A percentile compares a stretch with the other conserved stretches of the same genome.
These are phyloP conservation scores for Trichoderma brevicompactum DNA, from an alignment of 2,329 filamentous ascomycete genomes.

Conservation along the genomic window DNA sequence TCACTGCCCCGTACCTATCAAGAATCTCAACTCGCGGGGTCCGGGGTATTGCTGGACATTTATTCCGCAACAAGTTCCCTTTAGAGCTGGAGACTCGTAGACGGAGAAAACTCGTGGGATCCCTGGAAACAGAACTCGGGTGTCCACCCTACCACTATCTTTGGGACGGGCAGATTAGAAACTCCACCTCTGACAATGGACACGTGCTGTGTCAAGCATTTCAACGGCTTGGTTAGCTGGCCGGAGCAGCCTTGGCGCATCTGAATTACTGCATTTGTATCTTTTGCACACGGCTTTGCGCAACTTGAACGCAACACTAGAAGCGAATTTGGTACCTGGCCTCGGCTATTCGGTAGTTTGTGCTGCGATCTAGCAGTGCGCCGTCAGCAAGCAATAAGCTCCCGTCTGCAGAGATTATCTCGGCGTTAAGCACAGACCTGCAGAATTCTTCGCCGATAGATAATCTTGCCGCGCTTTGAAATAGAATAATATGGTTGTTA, in stretches of 20 bases:
- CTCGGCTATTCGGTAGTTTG: slow-evolving; percentile 24
- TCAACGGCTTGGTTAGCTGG: neutral
- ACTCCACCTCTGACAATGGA: neutral
- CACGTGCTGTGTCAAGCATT: slow-evolving; percentile 17
- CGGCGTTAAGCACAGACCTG: neutral
- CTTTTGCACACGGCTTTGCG: neutral
- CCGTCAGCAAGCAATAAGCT: neutral
- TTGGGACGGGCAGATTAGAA: neutral
- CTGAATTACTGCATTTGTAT: neutral
- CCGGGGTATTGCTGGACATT: neutral
- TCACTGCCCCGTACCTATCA: no score
- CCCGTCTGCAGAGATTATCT: neutral
- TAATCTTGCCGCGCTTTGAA: neutral
- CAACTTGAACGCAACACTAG: neutral
- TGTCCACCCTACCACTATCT: neutral
- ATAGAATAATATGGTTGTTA: no score
- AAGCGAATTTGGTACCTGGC: slow-evolving; percentile 13
- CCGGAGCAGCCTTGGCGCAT: neutral
- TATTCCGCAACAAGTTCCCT: neutral
- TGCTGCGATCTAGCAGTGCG: neutral
- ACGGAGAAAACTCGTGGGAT: no score
- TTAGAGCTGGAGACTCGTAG: neutral
- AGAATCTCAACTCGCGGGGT: no score
- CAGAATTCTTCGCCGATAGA: neutral
- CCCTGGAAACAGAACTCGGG: neutral